Evolutionary conservation across 75 land plant species (phyloP).

Genomic region (Picea sitchensis): DNA sequence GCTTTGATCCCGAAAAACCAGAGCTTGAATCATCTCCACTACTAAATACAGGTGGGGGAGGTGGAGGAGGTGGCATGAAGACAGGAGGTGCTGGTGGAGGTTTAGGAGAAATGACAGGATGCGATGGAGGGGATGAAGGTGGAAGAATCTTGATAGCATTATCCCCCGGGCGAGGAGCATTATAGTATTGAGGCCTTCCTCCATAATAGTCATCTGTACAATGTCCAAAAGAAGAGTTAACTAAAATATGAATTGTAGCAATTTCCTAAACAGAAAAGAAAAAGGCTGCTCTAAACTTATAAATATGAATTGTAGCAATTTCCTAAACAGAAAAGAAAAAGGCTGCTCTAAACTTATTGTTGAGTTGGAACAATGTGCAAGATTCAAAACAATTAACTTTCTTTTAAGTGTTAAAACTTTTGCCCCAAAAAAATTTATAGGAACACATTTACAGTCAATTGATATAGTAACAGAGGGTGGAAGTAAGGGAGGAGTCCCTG

Average conservation of each 20-base stretch:
- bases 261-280: background rate
- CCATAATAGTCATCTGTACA: conserved; percentile 24
- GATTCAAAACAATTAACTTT: background rate
- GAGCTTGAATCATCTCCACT: conserved; percentile 24
- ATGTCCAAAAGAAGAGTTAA: background rate
- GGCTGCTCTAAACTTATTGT: background rate
- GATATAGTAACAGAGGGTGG: background rate
- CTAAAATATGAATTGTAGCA: background rate
- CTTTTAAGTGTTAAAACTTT: background rate
- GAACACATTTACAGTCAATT: background rate
- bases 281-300: background rate
- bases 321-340: background rate
- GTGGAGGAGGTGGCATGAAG: conserved; percentile 26
- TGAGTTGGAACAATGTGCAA: background rate
- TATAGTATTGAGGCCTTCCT: conserved; percentile 20
- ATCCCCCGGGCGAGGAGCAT: conserved; percentile 17
- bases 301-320: background rate
- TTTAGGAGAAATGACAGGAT: background rate
- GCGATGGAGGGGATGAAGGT: conserved; percentile 19
- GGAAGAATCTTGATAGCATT: conserved; percentile 21
- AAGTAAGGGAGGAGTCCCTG: background rate
- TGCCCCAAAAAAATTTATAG: background rate
- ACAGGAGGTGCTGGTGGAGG: conserved; percentile 13
- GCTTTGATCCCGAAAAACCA: conserved; percentile 10
- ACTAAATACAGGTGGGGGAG: conserved; percentile 25